Evolutionary conservation across 1,139 yeast species (phyloP), one percentile per base, ranked within the genome.

Genomic region (Candida tetrigidarum): DNA sequence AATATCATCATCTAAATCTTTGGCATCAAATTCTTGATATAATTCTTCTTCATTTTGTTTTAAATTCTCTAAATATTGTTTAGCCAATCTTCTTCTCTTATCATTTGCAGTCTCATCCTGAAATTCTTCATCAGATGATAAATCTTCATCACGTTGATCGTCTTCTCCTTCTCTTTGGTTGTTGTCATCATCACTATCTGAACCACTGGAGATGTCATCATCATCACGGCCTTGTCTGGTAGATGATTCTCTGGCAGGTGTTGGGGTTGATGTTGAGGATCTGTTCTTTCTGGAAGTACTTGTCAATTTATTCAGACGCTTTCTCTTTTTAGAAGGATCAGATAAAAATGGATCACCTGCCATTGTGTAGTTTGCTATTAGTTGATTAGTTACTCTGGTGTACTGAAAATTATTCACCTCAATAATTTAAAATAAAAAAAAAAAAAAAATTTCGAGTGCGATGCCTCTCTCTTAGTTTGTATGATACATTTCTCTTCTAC

Each of bases 1-100:
- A 53, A 87, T 86, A 56, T 93, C 98, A 48, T 86, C 80, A 64
- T 93, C 99, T 56, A 93, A 69, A 57, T 92, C 97, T 54, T 84
- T 82, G n/a, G 98, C 97, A 70, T 90, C 96, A 57, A 90, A 90
- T 36, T 86, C 91, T 25, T 78, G 80, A 38, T 63, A 69, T 22
- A 66, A 61, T 25, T 76, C 81, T 14, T 64, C 53, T 36, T 70
- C 71, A 50, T 83, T 88, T 3, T 69, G 66, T 59, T 86, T 83
- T 57, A 93, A 68, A 59, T 88, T 88, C 38, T 87, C 93, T 54
- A 93, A 72, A 64, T 93, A 93, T 64, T 92, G 96, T 64, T 91
- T 91, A 16, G 99, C 99, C 52, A 93, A 73, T 59, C 98, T 75
- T 68, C 98, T 81, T 67, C 99, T 81, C 65, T 90, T 92, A 59